Evolutionary conservation across 2,329 filamentous ascomycete genomes (phyloP).

Genomic region (Curvularia eragrostidis): DNA sequence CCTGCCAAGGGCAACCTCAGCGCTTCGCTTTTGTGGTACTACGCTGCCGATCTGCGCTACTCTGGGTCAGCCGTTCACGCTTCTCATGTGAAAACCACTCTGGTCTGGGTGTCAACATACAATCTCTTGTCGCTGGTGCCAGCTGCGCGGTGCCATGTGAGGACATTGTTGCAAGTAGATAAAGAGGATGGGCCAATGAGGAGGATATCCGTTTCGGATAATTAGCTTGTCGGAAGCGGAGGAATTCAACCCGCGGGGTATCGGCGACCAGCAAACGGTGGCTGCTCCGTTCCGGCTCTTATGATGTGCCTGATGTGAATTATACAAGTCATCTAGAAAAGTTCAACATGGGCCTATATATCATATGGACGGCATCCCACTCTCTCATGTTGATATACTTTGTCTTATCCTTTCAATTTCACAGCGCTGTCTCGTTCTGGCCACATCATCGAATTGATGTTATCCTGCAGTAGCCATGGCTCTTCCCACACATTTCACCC

Average conservation of each 20-base stretch:
- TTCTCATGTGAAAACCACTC: not conserved
- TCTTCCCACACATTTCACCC: slow-evolving; percentile 53
- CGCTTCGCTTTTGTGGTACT: slow-evolving; percentile 22
- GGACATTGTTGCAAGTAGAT: not conserved
- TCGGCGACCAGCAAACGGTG: not conserved
- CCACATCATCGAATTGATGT: not conserved
- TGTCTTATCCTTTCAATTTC: too few species aligned
- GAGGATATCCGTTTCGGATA: not conserved
- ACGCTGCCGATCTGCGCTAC: slow-evolving; percentile 5
- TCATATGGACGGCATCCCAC: not conserved
- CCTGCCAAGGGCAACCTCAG: slow-evolving; percentile 1
- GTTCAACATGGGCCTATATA: not conserved
- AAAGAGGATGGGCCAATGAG: not conserved
- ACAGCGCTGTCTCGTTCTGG: not conserved
- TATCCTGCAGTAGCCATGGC: slow-evolving; percentile 21
- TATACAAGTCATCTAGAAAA: not conserved
- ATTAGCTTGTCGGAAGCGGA: not conserved
- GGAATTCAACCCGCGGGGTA: not conserved
- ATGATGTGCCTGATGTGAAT: not conserved
- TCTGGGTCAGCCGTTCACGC: not conserved
- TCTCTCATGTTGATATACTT: not conserved
- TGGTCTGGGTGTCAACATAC: not conserved
- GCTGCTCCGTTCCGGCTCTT: not conserved
- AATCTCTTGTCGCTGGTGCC: not conserved
- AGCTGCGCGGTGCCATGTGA: not conserved